phyloP scores from a whole-genome alignment of 2,329 filamentous ascomycete species.

The Hypoxylon sp. region DNA sequence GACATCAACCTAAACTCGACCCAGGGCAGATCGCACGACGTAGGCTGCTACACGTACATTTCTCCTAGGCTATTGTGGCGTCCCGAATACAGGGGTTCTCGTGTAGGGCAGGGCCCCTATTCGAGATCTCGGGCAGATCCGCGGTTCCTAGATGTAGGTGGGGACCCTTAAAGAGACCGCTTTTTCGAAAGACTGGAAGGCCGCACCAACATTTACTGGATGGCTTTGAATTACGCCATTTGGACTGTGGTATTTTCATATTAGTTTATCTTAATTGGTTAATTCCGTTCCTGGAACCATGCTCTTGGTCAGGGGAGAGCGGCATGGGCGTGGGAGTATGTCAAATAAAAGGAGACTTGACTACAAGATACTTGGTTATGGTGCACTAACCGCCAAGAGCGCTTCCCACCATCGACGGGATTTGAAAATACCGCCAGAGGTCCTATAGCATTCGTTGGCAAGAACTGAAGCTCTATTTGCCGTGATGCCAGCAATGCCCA shows the following conservation, averaged over 20 bases:
- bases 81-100: not conserved
- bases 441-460: not conserved
- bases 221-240: not conserved
- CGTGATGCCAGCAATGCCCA: not conserved
- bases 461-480: not conserved
- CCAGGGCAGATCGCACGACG: not conserved
- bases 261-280: not conserved
- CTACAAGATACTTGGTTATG: not conserved
- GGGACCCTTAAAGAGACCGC: not conserved
- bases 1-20: not conserved
- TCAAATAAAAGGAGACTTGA: not conserved
- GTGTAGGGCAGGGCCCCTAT: not conserved
- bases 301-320: not conserved
- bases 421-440: not conserved
- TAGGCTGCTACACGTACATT: not conserved
- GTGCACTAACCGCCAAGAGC: not conserved
- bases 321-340: not conserved
- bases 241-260: not conserved
- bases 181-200: not conserved
- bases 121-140: slow-evolving; percentile 2
- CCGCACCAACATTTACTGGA: not conserved
- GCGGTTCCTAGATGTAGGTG: not conserved
- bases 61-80: not conserved
- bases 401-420: not conserved
- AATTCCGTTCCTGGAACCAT: not conserved